Percentiles rank a stretch among this genome's conserved stretches.
Conservation (phyloP, 169 alveolate species). For the Eimeria falciformis region DNA sequence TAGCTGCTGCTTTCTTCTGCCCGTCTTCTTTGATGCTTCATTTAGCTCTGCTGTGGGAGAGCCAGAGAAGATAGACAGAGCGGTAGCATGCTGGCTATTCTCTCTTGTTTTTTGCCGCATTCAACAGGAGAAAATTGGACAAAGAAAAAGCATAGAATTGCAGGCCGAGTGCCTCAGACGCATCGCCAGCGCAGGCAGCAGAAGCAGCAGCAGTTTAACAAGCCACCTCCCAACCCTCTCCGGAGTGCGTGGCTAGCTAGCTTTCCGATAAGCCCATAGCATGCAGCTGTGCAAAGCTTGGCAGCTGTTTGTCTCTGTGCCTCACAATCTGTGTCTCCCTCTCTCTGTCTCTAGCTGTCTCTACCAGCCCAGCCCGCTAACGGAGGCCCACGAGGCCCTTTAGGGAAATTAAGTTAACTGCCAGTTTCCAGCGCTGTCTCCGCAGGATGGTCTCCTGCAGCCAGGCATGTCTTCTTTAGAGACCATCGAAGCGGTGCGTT, state of each 20-base stretch:
- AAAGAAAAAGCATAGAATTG: neutral
- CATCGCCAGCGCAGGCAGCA: neutral
- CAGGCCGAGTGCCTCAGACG: neutral
- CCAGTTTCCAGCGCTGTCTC: neutral
- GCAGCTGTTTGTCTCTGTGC: neutral
- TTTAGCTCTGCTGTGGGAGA: no score
- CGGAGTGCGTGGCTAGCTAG: neutral
- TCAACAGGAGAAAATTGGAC: neutral
- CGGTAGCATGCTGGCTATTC: no score
- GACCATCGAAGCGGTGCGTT: neutral
- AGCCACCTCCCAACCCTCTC: neutral
- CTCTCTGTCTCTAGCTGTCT: neutral
- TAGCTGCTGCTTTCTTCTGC: no score
- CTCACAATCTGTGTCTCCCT: conserved; percentile 3
- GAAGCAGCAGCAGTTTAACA: neutral
- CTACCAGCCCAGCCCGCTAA: neutral
- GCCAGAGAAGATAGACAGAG: no score
- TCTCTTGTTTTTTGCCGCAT: neutral
- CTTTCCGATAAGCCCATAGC: neutral
- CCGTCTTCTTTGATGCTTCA: no score
- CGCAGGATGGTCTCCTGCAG: neutral
- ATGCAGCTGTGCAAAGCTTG: neutral
- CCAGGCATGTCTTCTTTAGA: neutral
- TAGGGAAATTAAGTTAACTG: no score
- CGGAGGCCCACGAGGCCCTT: no score